Evolutionary conservation across 140 eudicot species (phyloP), one percentile per base, ranked within the genome.

Genomic region (Flaveria floridana): DNA sequence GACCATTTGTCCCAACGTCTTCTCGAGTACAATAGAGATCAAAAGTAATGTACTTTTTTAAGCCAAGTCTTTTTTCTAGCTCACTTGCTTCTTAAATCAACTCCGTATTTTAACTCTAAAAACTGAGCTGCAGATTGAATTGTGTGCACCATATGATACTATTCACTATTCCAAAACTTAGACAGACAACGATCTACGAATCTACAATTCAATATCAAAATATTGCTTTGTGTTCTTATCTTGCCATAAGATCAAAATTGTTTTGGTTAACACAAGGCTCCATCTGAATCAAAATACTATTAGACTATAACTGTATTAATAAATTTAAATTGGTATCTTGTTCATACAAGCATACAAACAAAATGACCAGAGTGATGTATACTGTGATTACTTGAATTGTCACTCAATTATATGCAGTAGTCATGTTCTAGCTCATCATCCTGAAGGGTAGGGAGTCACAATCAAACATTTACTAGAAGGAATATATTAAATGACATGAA

Each of bases 381-480:
- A 48, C 48, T 16, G n/a, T 62, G 52, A 48, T 6, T 20, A 18
- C 55, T 66, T 66, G 67, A 66, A 21, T 68, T 76, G 75, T 68
- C 75, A 13, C 21, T 67, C 69, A 76, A 41, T 68, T 16, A 77
- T 77, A 78, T 78, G 74, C 65, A n/a, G 28, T 5, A 34, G 41
- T 34, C 41, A 34, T 34, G 41, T 34, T 34, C 8, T 44, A 9
- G 53, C 11, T 65, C 16, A 79, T 71, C 41, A 41, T 71, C 15
- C 59, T 52, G 53, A 79, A 71, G 78, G 70, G 50, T 72, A 65
- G 69, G 4, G 51, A 65, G 73, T 65, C 63, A 25, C 79, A 28
- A 79, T 73, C 79, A 73, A 62, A 73, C 70, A 65, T 34, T 64
- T 67, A 79, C 39, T 6, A 73, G 52, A 72, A 55, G 64, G 75